phyloP scores from a whole-genome alignment of 1,284 basidiomycete species.

The Malassezia vespertilionis region DNA sequence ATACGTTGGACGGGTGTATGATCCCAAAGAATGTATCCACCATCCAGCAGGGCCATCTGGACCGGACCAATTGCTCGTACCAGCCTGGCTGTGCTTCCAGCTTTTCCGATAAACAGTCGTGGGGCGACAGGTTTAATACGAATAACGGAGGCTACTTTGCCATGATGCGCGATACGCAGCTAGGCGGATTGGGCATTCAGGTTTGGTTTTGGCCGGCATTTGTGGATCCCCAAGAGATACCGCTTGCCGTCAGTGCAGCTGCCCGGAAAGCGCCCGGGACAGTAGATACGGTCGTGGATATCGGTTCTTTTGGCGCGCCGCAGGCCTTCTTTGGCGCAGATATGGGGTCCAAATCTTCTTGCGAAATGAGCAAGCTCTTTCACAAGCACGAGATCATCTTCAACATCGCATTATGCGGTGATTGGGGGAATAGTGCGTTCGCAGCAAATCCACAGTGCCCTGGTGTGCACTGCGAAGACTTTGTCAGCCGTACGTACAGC shows the following conservation, averaged over 20 bases:
- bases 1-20: slow-evolving; percentile 26
- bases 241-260: slow-evolving; percentile 17
- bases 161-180: slow-evolving; percentile 24
- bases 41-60: slow-evolving; percentile 18
- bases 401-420: slow-evolving; percentile 21
- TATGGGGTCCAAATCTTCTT: slow-evolving; percentile 13
- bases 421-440: slow-evolving; percentile 9
- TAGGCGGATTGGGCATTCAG: slow-evolving; percentile 20
- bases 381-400: slow-evolving; percentile 31
- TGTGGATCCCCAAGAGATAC: slow-evolving; percentile 12
- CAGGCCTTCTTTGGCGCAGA: slow-evolving; percentile 26
- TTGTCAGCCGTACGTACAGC: slow-evolving; percentile 3
- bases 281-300: slow-evolving; percentile 20
- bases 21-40: slow-evolving; percentile 14
- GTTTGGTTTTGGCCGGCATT: slow-evolving; percentile 29
- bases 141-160: slow-evolving; percentile 35
- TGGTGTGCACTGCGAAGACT: slow-evolving; percentile 22
- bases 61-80: slow-evolving; percentile 22
- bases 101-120: slow-evolving; percentile 19
- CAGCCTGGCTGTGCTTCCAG: slow-evolving; percentile 31
- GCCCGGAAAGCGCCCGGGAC: slow-evolving; percentile 19
- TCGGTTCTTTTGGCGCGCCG: slow-evolving; percentile 24
- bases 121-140: slow-evolving; percentile 24
- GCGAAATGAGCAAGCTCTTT: slow-evolving; percentile 26
- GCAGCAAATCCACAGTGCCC: slow-evolving; percentile 15